A percentile compares a stretch with the other conserved stretches of the same genome.
These are phyloP conservation scores for Erodium moschatum DNA, from an alignment of 441 rosid genomes.

Conservation along the genomic window DNA sequence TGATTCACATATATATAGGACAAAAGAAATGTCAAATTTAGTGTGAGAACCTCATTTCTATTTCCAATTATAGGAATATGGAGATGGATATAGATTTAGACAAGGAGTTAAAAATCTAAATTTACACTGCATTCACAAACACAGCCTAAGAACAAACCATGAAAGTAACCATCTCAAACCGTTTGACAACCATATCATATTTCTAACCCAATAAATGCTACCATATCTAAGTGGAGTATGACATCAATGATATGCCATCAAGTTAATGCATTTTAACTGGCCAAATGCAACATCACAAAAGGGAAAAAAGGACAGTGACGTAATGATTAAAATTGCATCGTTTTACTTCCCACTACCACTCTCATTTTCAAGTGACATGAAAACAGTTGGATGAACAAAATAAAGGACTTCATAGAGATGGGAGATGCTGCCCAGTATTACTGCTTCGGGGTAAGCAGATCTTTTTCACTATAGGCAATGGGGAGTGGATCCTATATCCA, in stretches of 20 bases:
- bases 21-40: neutral
- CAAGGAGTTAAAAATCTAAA: neutral
- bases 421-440: too few species aligned
- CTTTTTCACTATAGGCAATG: too few species aligned
- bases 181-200: slow-evolving; percentile 8
- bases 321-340: neutral
- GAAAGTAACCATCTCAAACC: slow-evolving; percentile 3
- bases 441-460: too few species aligned
- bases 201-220: slow-evolving; percentile 14
- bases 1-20: neutral
- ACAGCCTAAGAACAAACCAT: neutral
- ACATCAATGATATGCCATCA: slow-evolving; percentile 22
- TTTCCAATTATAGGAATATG: neutral
- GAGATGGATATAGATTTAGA: neutral
- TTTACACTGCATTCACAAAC: neutral
- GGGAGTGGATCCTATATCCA: neutral
- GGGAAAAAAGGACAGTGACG: slow-evolving; percentile 4
- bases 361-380: slow-evolving; percentile 1
- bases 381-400: neutral
- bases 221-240: slow-evolving; percentile 4
- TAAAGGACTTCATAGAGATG: neutral
- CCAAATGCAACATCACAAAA: slow-evolving; percentile 21
- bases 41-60: neutral
- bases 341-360: neutral
- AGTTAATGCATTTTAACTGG: slow-evolving; percentile 26